phyloP scores from a whole-genome alignment of 805 yeast genomes.

The Yamadazyma kitorensis region DNA sequence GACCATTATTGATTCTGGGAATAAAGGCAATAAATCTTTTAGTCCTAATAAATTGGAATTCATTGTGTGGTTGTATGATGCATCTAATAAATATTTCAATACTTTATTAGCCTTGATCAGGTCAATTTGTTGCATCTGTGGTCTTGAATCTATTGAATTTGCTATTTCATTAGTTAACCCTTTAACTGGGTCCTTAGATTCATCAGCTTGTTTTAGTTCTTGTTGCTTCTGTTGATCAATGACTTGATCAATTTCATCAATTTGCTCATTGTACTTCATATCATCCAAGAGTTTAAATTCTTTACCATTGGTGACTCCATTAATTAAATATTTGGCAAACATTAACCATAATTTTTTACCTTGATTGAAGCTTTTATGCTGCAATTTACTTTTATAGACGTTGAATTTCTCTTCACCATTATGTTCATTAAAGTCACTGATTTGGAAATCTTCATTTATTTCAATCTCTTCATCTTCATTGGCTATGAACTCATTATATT shows the following conservation, averaged over 20 bases:
- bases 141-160: background rate
- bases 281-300: slow-evolving; percentile 15
- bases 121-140: background rate
- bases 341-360: slow-evolving; percentile 74
- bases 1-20: slow-evolving; percentile 80
- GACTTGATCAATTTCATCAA: slow-evolving; percentile 4
- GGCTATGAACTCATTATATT: slow-evolving; percentile 24
- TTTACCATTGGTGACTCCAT: slow-evolving; percentile 24
- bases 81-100: slow-evolving; percentile 28
- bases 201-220: too few relatives aligned
- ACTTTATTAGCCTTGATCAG: slow-evolving; percentile 8
- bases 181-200: slow-evolving; percentile 10
- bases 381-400: slow-evolving; percentile 29
- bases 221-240: slow-evolving; percentile 2
- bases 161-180: slow-evolving; percentile 11
- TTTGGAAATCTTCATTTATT: slow-evolving; percentile 5
- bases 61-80: slow-evolving; percentile 23
- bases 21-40: slow-evolving; percentile 78
- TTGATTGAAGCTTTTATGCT: slow-evolving; percentile 33
- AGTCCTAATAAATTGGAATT: slow-evolving; percentile 48
- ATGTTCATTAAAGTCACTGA: slow-evolving; percentile 1
- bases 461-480: slow-evolving; percentile 9
- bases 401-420: slow-evolving; percentile 37
- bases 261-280: slow-evolving; percentile 9
- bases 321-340: slow-evolving; percentile 52